Percentiles rank a stretch among this genome's conserved stretches.
These are phyloP conservation scores for Aspergillus pseudonomiae DNA, from an alignment of 2,329 filamentous ascomycete species.

Conservation along the genomic window DNA sequence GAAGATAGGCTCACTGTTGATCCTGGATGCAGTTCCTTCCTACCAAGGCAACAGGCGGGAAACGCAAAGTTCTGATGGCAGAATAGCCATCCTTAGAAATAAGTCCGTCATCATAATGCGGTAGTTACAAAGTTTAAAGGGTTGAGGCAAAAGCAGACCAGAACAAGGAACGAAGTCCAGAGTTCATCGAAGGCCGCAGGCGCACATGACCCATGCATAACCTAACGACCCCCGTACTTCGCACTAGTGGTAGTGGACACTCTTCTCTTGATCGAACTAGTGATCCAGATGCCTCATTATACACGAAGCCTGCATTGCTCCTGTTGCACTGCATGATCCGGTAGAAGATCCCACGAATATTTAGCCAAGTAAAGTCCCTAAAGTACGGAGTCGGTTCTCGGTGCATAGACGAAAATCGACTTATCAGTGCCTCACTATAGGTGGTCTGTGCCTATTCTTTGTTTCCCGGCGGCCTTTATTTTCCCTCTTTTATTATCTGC, in stretches of 20 bases:
- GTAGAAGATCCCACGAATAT: not conserved
- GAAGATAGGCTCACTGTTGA: not conserved
- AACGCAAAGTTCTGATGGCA: not conserved
- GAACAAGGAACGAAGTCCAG: not conserved
- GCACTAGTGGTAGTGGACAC: too few species aligned
- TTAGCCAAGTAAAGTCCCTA: too few species aligned
- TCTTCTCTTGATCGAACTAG: not conserved
- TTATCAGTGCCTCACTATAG: not conserved
- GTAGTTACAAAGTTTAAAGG: not conserved
- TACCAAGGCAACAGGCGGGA: too few species aligned
- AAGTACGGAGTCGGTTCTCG: not conserved
- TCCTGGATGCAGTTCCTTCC: not conserved
- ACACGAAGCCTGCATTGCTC: not conserved
- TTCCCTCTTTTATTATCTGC: not conserved
- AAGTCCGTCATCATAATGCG: not conserved
- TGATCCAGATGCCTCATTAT: not conserved
- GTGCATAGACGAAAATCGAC: not conserved
- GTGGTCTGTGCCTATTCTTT: not conserved
- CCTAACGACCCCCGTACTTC: too few species aligned
- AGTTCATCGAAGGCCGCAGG: not conserved
- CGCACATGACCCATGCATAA: not conserved
- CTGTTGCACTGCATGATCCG: not conserved
- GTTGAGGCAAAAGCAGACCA: not conserved
- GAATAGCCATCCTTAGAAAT: not conserved
- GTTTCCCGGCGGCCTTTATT: not conserved